Percentiles rank a stretch among this genome's conserved stretches.
These are phyloP conservation scores for Macroventuria anomochaeta DNA, from an alignment of 2,329 filamentous ascomycete genomes.

Conservation along the genomic window DNA sequence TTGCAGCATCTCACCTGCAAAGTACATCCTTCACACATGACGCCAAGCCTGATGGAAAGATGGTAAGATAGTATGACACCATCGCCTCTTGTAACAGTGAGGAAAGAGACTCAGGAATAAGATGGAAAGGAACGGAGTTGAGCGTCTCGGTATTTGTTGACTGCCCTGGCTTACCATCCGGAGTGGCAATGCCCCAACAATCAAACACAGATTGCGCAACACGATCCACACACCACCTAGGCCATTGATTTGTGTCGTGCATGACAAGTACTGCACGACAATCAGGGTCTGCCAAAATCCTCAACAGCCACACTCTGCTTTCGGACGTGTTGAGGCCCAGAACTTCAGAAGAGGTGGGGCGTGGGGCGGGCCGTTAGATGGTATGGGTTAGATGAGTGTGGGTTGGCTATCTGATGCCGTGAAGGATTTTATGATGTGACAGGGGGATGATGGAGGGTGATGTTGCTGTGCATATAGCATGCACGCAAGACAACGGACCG, in stretches of 20 bases:
- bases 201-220: background rate
- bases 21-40: too few species aligned
- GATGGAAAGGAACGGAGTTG: background rate
- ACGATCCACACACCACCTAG: constrained; percentile 2
- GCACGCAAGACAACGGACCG: background rate
- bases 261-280: constrained; percentile 6
- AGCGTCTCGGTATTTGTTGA: background rate
- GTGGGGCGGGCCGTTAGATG: constrained; percentile 7
- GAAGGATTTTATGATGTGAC: constrained; percentile 3
- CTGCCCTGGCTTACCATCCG: background rate
- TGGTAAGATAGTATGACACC: background rate
- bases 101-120: background rate
- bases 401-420: background rate
- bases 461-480: constrained; percentile 2
- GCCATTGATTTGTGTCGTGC: constrained; percentile 2
- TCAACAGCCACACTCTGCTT: constrained; percentile 10
- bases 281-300: constrained; percentile 7
- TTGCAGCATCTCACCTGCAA: background rate
- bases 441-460: background rate
- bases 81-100: background rate
- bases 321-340: constrained; percentile 13
- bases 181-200: constrained; percentile 19
- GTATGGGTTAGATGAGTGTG: background rate
- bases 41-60: too few species aligned
- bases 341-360: background rate